phyloP scores from a whole-genome alignment of 1,284 basidiomycete species.

The Pisolithus thermaeus region DNA sequence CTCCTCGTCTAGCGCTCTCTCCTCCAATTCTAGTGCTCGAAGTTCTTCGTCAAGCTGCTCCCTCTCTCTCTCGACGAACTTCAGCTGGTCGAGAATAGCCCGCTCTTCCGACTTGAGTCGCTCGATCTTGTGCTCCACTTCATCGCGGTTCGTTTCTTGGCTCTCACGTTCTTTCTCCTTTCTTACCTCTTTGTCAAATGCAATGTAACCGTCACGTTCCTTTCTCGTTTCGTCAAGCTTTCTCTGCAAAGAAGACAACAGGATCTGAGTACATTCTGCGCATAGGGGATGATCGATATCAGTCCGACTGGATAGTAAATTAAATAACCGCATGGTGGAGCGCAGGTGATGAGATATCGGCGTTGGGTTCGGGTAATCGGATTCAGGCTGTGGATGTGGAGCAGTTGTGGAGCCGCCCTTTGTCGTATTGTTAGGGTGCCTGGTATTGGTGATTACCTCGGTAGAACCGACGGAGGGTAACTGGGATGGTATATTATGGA shows the following conservation, averaged over 20 bases:
- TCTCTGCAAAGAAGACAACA: conserved; percentile 72
- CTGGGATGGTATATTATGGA: conserved; percentile 54
- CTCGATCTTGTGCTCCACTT: conserved; percentile 66
- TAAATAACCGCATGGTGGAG: conserved; percentile 70
- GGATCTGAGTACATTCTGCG: conserved; percentile 84
- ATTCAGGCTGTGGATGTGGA: conserved; percentile 32
- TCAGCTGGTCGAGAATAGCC: conserved; percentile 66
- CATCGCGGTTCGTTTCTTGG: conserved; percentile 54
- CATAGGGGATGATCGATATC: conserved; percentile 95
- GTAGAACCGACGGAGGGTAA: conserved; percentile 30
- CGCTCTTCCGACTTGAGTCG: conserved; percentile 73
- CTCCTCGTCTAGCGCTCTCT: conserved; percentile 68
- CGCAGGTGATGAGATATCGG: conserved; percentile 76
- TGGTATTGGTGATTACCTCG: conserved; percentile 36
- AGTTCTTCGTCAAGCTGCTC: conserved; percentile 73
- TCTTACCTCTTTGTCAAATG: conserved; percentile 82
- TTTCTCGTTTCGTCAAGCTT: conserved; percentile 88
- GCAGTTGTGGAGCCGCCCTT: conserved; percentile 21
- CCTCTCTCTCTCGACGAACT: conserved; percentile 68
- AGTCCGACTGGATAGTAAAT: conserved; percentile 72
- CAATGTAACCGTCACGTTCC: conserved; percentile 89
- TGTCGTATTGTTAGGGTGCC: conserved; percentile 23
- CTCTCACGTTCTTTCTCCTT: conserved; percentile 67
- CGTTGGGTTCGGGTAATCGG: conserved; percentile 55
- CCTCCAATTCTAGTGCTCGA: conserved; percentile 65